Conservation (phyloP, 1,284 basidiomycete genomes). For the Pascua sp. region DNA sequence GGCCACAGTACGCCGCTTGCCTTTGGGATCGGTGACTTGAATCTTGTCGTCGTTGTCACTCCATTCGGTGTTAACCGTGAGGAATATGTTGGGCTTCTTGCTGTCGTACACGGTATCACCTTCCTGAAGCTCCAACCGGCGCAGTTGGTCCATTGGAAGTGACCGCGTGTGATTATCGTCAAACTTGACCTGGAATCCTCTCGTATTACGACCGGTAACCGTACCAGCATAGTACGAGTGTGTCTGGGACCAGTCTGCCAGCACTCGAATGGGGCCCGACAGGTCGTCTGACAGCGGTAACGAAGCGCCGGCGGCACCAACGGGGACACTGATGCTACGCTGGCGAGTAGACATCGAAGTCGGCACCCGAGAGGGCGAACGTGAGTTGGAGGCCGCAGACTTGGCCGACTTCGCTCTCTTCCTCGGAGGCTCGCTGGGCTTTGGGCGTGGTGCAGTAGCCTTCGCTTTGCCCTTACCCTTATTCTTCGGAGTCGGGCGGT, state of each 20-base stretch:
- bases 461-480: constrained; percentile 8
- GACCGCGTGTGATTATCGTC: constrained; percentile 5
- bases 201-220: constrained; percentile 4
- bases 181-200: constrained; percentile 10
- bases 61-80: constrained; percentile 4
- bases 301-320: background rate
- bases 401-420: background rate
- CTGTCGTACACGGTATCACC: constrained; percentile 13
- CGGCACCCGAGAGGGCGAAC: background rate
- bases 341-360: background rate
- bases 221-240: constrained; percentile 15
- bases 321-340: background rate
- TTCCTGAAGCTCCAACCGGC: constrained; percentile 8
- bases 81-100: background rate
- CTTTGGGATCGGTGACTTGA: background rate
- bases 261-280: constrained; percentile 6
- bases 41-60: constrained; percentile 1
- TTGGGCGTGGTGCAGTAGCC: background rate
- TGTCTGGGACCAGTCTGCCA: constrained; percentile 11
- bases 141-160: constrained; percentile 1
- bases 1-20: background rate
- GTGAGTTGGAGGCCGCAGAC: background rate
- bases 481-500: constrained; percentile 10
- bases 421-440: background rate
- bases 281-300: background rate